A percentile compares a stretch with the other conserved stretches of the same genome.
Evolutionary conservation across 2,329 filamentous ascomycete species (phyloP).

Genomic region (Fusarium solani-melongenae): DNA sequence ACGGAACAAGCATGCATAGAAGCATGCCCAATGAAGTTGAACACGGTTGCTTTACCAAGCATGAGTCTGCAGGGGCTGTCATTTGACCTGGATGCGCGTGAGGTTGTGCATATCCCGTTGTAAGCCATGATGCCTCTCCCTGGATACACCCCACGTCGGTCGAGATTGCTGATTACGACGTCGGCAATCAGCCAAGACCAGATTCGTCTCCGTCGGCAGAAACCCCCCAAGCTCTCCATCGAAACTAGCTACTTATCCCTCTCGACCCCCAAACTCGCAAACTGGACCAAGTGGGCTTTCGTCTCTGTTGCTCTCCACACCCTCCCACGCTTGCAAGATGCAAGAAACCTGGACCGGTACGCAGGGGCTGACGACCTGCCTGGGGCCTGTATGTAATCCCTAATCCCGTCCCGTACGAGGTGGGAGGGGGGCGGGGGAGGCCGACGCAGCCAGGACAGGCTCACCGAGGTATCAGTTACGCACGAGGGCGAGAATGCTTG

Average conservation of each 20-base stretch:
- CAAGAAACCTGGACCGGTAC: not conserved
- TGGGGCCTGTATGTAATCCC: slow-evolving; percentile 8
- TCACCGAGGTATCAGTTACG: slow-evolving; percentile 26
- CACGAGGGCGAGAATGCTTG: slow-evolving; percentile 29
- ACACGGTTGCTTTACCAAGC: not conserved
- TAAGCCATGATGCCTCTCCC: not conserved
- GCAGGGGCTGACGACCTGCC: not conserved
- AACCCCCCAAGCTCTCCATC: slow-evolving; percentile 13
- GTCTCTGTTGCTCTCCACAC: slow-evolving; percentile 19
- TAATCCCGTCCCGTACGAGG: slow-evolving; percentile 1
- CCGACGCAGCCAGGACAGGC: not conserved
- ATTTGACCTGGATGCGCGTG: slow-evolving; percentile 20
- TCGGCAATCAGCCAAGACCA: not conserved
- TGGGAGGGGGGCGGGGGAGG: slow-evolving; percentile 14
- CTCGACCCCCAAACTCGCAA: slow-evolving; percentile 24
- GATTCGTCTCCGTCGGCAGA: not conserved
- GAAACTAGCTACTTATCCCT: slow-evolving; percentile 2
- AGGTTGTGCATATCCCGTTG: slow-evolving; percentile 4
- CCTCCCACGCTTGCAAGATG: slow-evolving; percentile 11
- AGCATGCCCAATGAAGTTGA: not conserved
- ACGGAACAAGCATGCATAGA: not conserved
- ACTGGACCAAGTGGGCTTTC: slow-evolving; percentile 14
- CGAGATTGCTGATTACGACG: not conserved
- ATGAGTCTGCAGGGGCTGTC: slow-evolving; percentile 12
- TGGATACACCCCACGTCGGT: slow-evolving; percentile 12